Evolutionary conservation across 2,329 filamentous ascomycete species (phyloP), one percentile per base, ranked within the genome.

Genomic region (Byssochlamys sp.): DNA sequence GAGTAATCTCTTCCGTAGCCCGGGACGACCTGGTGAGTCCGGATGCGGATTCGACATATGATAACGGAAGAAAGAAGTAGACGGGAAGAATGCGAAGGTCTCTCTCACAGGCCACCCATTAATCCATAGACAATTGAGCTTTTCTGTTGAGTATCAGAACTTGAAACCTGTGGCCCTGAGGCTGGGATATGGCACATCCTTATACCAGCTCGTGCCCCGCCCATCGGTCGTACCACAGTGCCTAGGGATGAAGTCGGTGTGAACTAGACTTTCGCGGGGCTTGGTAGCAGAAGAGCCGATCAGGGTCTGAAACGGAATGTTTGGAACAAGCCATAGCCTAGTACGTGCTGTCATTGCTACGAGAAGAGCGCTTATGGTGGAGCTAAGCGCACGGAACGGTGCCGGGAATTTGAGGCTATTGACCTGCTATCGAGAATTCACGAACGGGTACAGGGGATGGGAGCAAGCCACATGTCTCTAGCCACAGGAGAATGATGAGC

Each of bases 11-110:
- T 50, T 56, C 45, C 57, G 55, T n/a, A 59, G 52, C 24, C 53
- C 57, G 29, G 29, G 53, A 10, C 53, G 57, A 39, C 35, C 50
- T 29, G 57, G 27, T 45, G 52, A 52, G 31, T 54, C 12, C 24
- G 55, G 19, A 28, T 57, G 19, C 31, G 24, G n/a, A 25, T 55
- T 61, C 56, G 59, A 60, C 59, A 61, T 61, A 57, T 55, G 57
- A 28, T 55, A 52, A 24, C 28, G 4, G 26, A 25, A 48, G 19
- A 19, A 24, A 31, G 29, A 31, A 51, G 14, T 35, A 49, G 49
- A 49, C 11, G 9, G 29, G 9, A 51, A 35, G 19, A 45, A 45
- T 45, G 39, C 27, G 49, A 28, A 51, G 49, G 49, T 12, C 12
- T 51, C 45, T 19, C 12, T 51, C 24, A 24, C 19, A 12, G n/a